Evolutionary conservation across 179 eudicot genomes (phyloP), one percentile per base, ranked within the genome.

Genomic region (Patellifolia procumbens): DNA sequence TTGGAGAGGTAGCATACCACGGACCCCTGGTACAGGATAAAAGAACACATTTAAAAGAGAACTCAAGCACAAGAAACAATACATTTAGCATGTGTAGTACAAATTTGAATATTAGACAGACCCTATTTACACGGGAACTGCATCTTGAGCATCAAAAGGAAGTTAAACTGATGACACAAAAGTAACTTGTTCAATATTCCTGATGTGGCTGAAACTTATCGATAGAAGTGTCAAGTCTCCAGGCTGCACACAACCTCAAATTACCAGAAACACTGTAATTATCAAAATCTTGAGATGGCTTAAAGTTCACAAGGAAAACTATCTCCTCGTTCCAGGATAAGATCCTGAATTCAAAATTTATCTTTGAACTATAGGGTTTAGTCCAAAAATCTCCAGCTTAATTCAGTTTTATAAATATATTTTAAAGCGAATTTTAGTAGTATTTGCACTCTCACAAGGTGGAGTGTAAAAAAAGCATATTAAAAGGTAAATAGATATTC

Each of bases 1-100:
- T 86, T 15, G 98, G 97, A 77, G 98, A 92, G 76, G 89, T 90
- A 76, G 98, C 89, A 80, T 83, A 87, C 98, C 98, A 94, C 70
- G 97, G 98, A 68, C 98, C 97, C 83, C 98, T 94, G 87, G 39
- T 46, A 80, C 61, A 76, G 16, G 68, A 77, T 58, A 76, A 72
- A 24, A 51, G 78, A 48, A 79, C 10, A 35, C 78, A 43, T 16
- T 43, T 56, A 52, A 76, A 72, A 48, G 35, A 65, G 19, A 60
- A 70, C 43, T 75, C 37, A 39, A 48, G 66, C 53, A 65, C 64
- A 48, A 64, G 29, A 37, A 64, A 51, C 58, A 56, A 28, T 6
- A 67, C 1, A 60, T 28, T 22, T 19, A 53, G 16, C 5, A 51
- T 10, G 43, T 71, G 64, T 49, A 74, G 12, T 26, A 43, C n/a